Base-by-base conservation (phyloP, 148 eudicot genomes). In the Gaultheria prostrata region DNA sequence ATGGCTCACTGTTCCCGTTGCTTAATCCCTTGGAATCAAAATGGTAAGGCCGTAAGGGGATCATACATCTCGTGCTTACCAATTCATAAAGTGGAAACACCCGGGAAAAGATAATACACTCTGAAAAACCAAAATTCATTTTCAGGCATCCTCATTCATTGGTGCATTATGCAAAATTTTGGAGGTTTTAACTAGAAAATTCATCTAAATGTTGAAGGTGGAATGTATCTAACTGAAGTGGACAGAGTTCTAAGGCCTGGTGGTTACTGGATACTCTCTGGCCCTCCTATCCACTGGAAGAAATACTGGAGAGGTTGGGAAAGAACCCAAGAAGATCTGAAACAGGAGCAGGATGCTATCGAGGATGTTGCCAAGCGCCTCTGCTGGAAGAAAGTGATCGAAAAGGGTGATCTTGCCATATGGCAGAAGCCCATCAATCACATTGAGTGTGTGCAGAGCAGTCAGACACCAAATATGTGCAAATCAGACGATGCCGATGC, bases 1-100 rank as follows among this genome's bases (percentile, higher is more conserved):
- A 96, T 96, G 94, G 98, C 99, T 85, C 99, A 96, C 65, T 96
- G 99, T 80, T 94, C 99, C 21, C 97, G 99, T n/a, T 96, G 99
- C 87, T 80, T 96, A 53, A 94, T 96, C 76, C 98, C 98, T 20
- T 94, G 99, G 98, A 14, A 35, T 26, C 84, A 90, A n/a, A 82
- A 84, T 74, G 98, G 98, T 96, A 90, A 76, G 88, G 4, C 70
- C 97, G 98, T 96, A 90, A 76, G 88, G 4, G 30, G 39, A 33
- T 6, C 35, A 50, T 50, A 50, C 53, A 50, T 9, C 53, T 50
- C 14, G 3, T 8, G 53, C 53, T 11, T 50, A 50, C 3, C 14
- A 50, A 45, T 15, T 39, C 45, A 20, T 9, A 3, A 20, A 76
- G 30, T 21, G 45, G 77, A 20, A 15, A 33, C 35, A 17, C 2